These are phyloP conservation scores for Noccaea bulbosa DNA, from an alignment of 345 rosid genomes.

Conservation along the genomic window DNA sequence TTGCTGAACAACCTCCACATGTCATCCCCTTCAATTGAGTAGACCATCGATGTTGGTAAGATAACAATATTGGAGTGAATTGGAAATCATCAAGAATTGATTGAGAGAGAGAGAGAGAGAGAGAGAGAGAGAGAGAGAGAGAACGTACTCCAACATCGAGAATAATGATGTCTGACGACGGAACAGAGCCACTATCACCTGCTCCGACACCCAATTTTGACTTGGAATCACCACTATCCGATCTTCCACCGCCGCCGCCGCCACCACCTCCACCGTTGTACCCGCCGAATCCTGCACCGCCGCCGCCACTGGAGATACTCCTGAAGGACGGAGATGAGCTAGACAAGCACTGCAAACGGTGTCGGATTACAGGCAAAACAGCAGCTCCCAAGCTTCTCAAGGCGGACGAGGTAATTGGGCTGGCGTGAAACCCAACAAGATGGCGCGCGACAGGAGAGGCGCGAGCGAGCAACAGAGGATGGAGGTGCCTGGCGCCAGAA, in stretches of 20 bases:
- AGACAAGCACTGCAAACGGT: constrained; percentile 56
- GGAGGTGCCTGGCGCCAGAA: constrained; percentile 28
- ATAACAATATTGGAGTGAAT: not conserved
- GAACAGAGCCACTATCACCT: constrained; percentile 50
- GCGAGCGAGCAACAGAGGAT: constrained; percentile 44
- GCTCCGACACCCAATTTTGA: constrained; percentile 54
- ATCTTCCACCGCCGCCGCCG: constrained; percentile 57
- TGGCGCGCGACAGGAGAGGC: constrained; percentile 37
- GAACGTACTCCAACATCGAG: constrained; percentile 88
- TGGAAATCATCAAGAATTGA: not conserved
- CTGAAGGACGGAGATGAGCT: constrained; percentile 60
- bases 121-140: constrained; percentile 28
- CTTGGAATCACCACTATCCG: constrained; percentile 63
- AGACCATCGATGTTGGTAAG: constrained; percentile 9
- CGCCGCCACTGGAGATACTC: constrained; percentile 50
- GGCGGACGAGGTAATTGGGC: not conserved
- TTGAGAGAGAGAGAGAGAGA: constrained; percentile 18
- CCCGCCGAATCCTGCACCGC: constrained; percentile 48
- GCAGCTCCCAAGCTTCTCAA: constrained; percentile 39
- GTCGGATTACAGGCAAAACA: constrained; percentile 46
- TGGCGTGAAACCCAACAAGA: constrained; percentile 30
- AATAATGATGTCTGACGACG: constrained; percentile 71
- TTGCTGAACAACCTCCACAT: constrained; percentile 98
- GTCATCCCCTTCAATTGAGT: constrained; percentile 75
- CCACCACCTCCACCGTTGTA: constrained; percentile 47